These are phyloP conservation scores for Lycium ferocissimum DNA, from an alignment of 257 asterid species.

Conservation along the genomic window DNA sequence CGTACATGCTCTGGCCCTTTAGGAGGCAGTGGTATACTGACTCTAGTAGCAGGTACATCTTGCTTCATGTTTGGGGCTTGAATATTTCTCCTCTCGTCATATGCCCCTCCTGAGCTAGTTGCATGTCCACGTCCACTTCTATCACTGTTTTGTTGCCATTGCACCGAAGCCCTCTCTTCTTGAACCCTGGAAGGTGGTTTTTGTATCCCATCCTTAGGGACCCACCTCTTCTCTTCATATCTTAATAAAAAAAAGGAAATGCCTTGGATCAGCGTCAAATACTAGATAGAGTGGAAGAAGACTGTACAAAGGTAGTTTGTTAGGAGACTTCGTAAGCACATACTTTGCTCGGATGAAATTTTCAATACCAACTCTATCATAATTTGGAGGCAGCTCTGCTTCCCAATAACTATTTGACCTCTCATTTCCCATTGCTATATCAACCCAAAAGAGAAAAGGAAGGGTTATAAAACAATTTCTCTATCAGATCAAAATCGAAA, in stretches of 20 bases:
- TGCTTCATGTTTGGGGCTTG: slow-evolving; percentile 53
- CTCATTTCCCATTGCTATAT: slow-evolving; percentile 94
- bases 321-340: slow-evolving; percentile 36
- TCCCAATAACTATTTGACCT: slow-evolving; percentile 98
- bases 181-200: slow-evolving; percentile 58
- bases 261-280: slow-evolving; percentile 36
- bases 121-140: slow-evolving; percentile 59
- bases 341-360: slow-evolving; percentile 99
- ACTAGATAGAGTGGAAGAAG: slow-evolving; percentile 31
- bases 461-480: not conserved
- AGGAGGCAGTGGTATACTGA: slow-evolving; percentile 67
- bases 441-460: slow-evolving; percentile 32
- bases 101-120: slow-evolving; percentile 56
- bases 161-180: slow-evolving; percentile 69
- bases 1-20: slow-evolving; percentile 75
- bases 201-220: slow-evolving; percentile 73
- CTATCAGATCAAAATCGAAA: not conserved
- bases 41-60: slow-evolving; percentile 55
- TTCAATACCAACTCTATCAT: slow-evolving; percentile 99
- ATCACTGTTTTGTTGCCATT: slow-evolving; percentile 71
- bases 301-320: slow-evolving; percentile 9
- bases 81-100: slow-evolving; percentile 59
- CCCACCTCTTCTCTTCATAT: slow-evolving; percentile 98
- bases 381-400: slow-evolving; percentile 97
- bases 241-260: slow-evolving; percentile 47